These are phyloP conservation scores for Penicillium bovifimosum DNA, from an alignment of 495 filamentous ascomycete genomes.

Conservation along the genomic window DNA sequence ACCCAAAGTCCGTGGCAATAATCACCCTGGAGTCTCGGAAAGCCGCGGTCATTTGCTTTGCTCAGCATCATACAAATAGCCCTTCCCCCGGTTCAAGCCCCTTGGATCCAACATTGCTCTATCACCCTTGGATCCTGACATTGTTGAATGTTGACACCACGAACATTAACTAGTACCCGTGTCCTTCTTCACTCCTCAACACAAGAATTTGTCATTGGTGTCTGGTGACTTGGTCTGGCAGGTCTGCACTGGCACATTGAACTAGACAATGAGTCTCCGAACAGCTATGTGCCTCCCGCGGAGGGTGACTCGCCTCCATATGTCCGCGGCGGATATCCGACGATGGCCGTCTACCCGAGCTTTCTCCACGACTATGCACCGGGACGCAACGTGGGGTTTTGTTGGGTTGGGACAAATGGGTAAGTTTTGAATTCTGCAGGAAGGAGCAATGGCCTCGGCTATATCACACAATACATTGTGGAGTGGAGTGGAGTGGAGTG, in stretches of 20 bases:
- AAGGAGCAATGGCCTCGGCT: neutral
- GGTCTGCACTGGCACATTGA: too few relatives aligned
- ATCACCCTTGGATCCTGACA: neutral
- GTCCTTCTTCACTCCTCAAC: neutral
- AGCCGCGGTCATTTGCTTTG: constrained; percentile 13
- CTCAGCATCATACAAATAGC: neutral
- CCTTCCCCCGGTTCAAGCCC: neutral
- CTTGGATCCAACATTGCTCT: neutral
- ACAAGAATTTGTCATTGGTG: too few relatives aligned
- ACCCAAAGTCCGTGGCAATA: too few relatives aligned
- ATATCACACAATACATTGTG: neutral
- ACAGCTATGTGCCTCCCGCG: constrained; percentile 13
- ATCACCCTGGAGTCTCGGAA: constrained; percentile 8
- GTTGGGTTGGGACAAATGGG: constrained; percentile 86
- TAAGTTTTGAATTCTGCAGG: constrained; percentile 34
- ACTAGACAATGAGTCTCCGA: constrained; percentile 18
- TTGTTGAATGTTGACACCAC: neutral
- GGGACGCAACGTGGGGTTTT: constrained; percentile 70
- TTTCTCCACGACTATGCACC: constrained; percentile 51
- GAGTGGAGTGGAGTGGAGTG: too few relatives aligned
- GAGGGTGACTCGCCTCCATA: constrained; percentile 14
- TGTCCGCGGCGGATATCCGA: constrained; percentile 10
- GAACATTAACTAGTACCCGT: neutral
- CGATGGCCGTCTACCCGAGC: constrained; percentile 27
- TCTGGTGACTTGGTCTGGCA: too few relatives aligned